These are phyloP conservation scores for Trichoderma lentiforme DNA, from an alignment of 2,329 filamentous ascomycete genomes.

Conservation along the genomic window DNA sequence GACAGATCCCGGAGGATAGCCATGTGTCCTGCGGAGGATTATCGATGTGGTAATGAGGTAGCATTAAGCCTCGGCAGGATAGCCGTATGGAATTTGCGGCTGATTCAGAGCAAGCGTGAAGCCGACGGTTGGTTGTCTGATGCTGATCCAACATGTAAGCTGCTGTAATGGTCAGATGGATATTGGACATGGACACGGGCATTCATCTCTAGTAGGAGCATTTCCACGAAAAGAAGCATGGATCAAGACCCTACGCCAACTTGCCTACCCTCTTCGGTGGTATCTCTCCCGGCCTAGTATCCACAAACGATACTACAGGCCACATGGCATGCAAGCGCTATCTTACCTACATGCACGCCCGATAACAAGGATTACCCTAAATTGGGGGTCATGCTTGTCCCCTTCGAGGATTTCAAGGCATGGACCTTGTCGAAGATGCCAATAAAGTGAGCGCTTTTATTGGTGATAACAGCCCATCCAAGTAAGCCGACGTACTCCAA, in stretches of 20 bases:
- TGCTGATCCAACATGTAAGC: not conserved
- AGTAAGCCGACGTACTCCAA: not conserved
- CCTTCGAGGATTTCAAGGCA: not conserved
- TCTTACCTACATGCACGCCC: constrained; percentile 1
- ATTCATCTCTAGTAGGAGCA: not conserved
- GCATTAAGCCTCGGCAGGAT: not conserved
- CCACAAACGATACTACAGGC: not conserved
- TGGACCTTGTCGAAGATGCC: not conserved
- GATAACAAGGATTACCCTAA: not conserved
- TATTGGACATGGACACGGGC: not conserved
- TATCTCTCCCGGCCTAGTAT: not conserved
- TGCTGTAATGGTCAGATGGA: not conserved
- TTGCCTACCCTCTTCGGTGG: not conserved
- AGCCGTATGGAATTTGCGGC: not conserved
- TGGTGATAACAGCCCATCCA: not conserved
- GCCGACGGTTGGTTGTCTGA: not conserved
- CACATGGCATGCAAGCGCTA: constrained; percentile 6
- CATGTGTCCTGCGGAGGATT: not conserved
- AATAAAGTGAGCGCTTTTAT: not conserved
- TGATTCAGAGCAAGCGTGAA: not conserved
- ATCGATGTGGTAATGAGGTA: not conserved
- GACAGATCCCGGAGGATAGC: not conserved
- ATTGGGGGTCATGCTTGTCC: not conserved
- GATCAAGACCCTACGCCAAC: not conserved
- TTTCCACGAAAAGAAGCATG: not conserved